Evolutionary conservation across 306 rosid species (phyloP), one percentile per base, ranked within the genome.

Genomic region (Clitoria ternatea): DNA sequence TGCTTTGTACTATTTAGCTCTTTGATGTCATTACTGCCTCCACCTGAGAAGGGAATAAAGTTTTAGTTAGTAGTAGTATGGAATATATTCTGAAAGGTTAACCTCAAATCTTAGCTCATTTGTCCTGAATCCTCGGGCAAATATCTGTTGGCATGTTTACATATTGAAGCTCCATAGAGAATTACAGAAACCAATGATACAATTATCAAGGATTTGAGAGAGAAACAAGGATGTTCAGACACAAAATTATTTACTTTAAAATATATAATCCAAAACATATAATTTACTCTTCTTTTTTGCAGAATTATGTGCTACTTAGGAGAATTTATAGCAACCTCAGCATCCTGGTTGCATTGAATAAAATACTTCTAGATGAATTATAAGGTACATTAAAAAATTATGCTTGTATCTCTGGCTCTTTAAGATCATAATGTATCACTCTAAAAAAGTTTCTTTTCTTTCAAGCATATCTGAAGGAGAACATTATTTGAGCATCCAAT

Each of bases 31-130:
- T 82, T 61, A 60, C 56, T 79, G 59, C 62, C 75, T 61, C 69
- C 81, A 37, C 78, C 96, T 88, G 73, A 44, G 35, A 75, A 83
- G 62, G 18, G 22, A 75, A 43, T 18, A 2, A 30, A 61, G 19
- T 1, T 50, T 60, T 22, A 30, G 40, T 22, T 62, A 47, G 27
- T 59, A 18, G 10, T 33, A 32, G 18, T 17, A 15, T 7, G 20
- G 23, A 23, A 69, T 32, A 50, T 27, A 13, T 55, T 30, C 10
- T 60, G 14, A 50, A 70, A 29, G 20, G 29, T 22, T 37, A 12
- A 4, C 50, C 55, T 45, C 50, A 61, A 59, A 8, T 57, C 4
- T 20, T 1, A 22, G 23, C 48, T 72, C 11, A 42, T 29, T 57
- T 14, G 14, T 45, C 6, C 45, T 15, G n/a, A 33, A 15, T 22